phyloP scores from a whole-genome alignment of 345 rosid genomes.

The Cardamine resedifolia region DNA sequence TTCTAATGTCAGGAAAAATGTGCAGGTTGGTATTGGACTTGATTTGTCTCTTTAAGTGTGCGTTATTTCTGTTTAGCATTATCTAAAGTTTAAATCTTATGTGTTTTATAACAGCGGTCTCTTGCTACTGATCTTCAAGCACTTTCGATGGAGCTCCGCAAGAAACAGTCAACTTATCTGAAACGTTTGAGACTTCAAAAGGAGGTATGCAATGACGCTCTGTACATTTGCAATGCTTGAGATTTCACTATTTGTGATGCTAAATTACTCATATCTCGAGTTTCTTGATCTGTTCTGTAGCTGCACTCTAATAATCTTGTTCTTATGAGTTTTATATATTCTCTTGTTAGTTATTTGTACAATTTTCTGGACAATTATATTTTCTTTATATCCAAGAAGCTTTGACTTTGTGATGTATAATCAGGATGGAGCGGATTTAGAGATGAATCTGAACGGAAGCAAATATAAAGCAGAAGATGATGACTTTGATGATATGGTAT shows the following conservation, averaged over 20 bases:
- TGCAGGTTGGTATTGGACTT: constrained; percentile 58
- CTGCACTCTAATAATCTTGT: not conserved
- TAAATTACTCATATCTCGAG: not conserved
- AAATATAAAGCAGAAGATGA: constrained; percentile 67
- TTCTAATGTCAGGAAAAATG: constrained; percentile 91
- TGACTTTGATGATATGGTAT: constrained; percentile 82
- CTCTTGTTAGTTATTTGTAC: not conserved
- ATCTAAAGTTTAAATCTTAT: not conserved
- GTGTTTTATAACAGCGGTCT: constrained; percentile 52
- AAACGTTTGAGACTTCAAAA: constrained; percentile 85
- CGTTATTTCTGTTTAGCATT: not conserved
- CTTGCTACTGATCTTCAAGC: constrained; percentile 93
- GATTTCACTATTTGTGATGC: not conserved
- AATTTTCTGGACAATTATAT: not conserved
- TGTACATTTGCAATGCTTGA: not conserved
- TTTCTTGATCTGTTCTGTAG: not conserved
- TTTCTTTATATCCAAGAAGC: not conserved
- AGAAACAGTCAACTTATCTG: constrained; percentile 89
- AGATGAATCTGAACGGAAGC: constrained; percentile 77
- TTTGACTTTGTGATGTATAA: constrained; percentile 44
- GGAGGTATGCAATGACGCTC: constrained; percentile 52
- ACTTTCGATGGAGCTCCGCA: constrained; percentile 92
- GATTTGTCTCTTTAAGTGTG: not conserved
- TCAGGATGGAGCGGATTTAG: constrained; percentile 82
- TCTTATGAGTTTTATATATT: not conserved